A percentile compares a stretch with the other conserved stretches of the same genome.
Evolutionary conservation across 2,329 filamentous ascomycete genomes (phyloP).

Genomic region (Penicillium sp.): DNA sequence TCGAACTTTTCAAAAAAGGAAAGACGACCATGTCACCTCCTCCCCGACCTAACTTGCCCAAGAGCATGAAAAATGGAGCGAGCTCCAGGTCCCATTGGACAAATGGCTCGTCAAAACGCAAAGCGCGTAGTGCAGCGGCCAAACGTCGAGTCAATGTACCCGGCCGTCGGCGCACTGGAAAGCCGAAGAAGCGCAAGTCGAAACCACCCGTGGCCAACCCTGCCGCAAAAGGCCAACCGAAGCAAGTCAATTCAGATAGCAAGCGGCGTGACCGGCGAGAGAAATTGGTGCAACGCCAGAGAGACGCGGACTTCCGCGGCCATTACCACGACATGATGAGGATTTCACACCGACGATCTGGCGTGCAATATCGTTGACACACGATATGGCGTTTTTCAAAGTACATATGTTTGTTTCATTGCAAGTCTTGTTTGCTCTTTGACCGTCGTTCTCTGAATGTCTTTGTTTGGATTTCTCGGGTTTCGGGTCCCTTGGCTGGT

Average conservation of each 20-base stretch:
- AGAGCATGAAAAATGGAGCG: neutral
- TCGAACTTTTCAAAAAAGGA: slow-evolving; percentile 13
- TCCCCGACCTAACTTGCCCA: slow-evolving; percentile 1
- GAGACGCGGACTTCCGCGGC: slow-evolving; percentile 8
- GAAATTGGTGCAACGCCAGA: slow-evolving; percentile 32
- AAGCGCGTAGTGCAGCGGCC: neutral
- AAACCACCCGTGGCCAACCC: neutral
- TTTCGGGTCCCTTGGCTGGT: neutral
- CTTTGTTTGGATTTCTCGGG: neutral
- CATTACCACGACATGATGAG: slow-evolving; percentile 21
- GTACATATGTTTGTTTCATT: neutral
- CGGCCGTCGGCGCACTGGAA: slow-evolving; percentile 3
- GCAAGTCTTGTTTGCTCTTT: too few relatives aligned
- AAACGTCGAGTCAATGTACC: slow-evolving; percentile 1
- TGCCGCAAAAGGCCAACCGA: slow-evolving; percentile 3
- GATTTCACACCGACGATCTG: neutral
- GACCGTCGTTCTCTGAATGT: neutral
- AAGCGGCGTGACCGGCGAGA: slow-evolving; percentile 36
- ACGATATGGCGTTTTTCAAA: neutral
- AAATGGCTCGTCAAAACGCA: neutral
- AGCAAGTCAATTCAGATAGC: slow-evolving; percentile 35
- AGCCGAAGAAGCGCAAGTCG: neutral
- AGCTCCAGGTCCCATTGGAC: neutral
- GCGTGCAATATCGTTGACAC: slow-evolving; percentile 9
- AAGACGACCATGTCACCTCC: neutral